These are phyloP conservation scores for Xylaria longipes DNA, from an alignment of 495 filamentous ascomycete genomes.

Conservation along the genomic window DNA sequence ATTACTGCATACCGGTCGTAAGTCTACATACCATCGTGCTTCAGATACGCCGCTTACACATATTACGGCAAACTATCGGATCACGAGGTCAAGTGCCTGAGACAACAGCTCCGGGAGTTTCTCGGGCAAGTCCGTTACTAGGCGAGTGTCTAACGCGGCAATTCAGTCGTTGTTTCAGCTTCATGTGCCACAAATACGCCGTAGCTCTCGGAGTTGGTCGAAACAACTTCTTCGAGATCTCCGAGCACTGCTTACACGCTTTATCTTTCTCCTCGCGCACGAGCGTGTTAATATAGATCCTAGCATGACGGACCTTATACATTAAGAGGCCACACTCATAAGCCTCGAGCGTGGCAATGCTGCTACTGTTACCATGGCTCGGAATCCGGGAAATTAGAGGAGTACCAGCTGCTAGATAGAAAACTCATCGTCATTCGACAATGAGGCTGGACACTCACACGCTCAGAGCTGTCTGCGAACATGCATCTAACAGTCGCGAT, in stretches of 20 bases:
- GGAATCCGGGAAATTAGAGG: neutral
- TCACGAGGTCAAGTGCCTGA: conserved; percentile 1
- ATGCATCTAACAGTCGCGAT: neutral
- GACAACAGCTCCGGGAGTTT: neutral
- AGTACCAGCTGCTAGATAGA: neutral
- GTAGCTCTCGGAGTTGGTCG: neutral
- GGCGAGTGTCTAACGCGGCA: neutral
- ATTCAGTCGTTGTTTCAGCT: neutral
- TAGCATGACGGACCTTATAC: neutral
- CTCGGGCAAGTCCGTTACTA: conserved; percentile 1
- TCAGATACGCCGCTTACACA: neutral
- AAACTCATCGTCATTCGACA: neutral
- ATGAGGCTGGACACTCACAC: neutral
- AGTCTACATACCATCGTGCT: neutral
- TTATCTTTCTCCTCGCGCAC: neutral
- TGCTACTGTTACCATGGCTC: conserved; percentile 10
- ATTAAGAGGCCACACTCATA: neutral
- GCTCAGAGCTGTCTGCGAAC: neutral
- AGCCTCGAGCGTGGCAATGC: neutral
- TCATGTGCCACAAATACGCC: neutral
- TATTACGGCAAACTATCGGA: neutral
- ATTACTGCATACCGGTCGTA: neutral
- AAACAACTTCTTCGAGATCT: neutral
- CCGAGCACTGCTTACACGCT: neutral
- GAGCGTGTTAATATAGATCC: neutral